Base-by-base conservation (phyloP, 2,329 filamentous ascomycete species). In the Aspergillus neotritici region DNA sequence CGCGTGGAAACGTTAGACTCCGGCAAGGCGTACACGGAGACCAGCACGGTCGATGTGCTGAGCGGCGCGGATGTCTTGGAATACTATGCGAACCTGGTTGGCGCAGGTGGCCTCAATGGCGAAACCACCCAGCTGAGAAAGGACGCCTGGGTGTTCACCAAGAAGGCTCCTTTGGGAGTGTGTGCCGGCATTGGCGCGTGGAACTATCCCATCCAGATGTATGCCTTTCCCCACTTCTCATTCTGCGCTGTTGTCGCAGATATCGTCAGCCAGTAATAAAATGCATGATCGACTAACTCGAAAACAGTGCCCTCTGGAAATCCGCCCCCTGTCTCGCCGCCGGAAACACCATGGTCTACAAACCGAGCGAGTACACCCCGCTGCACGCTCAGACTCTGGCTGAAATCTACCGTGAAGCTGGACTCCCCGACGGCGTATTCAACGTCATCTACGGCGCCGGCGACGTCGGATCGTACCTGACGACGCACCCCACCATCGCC, bases 151-250 rank as follows among this genome's bases (percentile, higher is more conserved):
- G 80, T 93, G 31, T 88, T 90, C 66, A 90, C 86, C 9, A 83
- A 80, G 58, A 91, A 93, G 63, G 84, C 87, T 54, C 77, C 88
- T 4, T 71, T 94, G 13, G 88, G 88, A 17, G 87, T 93, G 11
- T 94, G 87, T 63, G 88, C 79, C 11, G 88, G 86, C 44, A 94
- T 94, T 53, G 88, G 87, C 43, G 88, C 88, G 11, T 94, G 87
- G 87, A 94, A 94, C 68, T 94, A 94, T 62, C 88, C 88, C 10
- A 86, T 94, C 51, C 87, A 94, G 65, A 94, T 94, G 66, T 72
- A 58, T 44, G 63, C 17, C 10, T n/a, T 21, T 11, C 28, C 16
- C 3, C n/a, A 13, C 5, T 17, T 11, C 21, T 31, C 9, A 13
- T 13, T 14, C 15, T 6, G 1, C 21, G 7, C 29, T 5, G 5